Conservation (phyloP, 106 monocot genomes). For the Allium cepa region DNA sequence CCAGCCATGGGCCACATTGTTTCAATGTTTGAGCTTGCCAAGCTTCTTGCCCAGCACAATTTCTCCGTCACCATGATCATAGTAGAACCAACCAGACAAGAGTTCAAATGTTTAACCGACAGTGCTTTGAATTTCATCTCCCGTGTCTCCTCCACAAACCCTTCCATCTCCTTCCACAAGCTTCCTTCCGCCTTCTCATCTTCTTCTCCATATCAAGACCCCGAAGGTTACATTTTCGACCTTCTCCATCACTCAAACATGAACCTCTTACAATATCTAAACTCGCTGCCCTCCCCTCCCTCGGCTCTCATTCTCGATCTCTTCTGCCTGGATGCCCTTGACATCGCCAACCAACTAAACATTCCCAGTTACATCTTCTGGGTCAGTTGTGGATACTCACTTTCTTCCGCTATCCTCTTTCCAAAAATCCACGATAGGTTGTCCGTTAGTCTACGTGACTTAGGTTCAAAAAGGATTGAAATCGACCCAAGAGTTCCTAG, state of each 20-base stretch:
- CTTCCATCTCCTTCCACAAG: slow-evolving; percentile 7
- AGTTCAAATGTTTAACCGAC: not conserved
- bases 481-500: slow-evolving; percentile 19
- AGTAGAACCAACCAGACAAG: not conserved
- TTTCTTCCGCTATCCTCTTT: slow-evolving; percentile 3
- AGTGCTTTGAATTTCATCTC: not conserved
- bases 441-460: slow-evolving; percentile 16
- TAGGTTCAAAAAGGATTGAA: not conserved
- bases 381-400: not conserved
- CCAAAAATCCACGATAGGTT: slow-evolving; percentile 3
- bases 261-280: not conserved
- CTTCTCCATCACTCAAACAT: slow-evolving; percentile 12
- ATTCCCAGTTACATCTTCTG: slow-evolving; percentile 22
- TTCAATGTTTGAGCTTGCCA: slow-evolving; percentile 19
- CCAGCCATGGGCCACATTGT: slow-evolving; percentile 22
- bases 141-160: slow-evolving; percentile 2
- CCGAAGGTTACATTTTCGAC: not conserved
- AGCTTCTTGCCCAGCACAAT: slow-evolving; percentile 10
- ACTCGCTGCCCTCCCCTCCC: not conserved
- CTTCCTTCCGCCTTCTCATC: slow-evolving; percentile 5
- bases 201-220: not conserved
- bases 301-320: slow-evolving; percentile 7
- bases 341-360: slow-evolving; percentile 7
- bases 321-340: slow-evolving; percentile 16
- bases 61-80: slow-evolving; percentile 9